Evolutionary conservation across 108 stramenopile species (phyloP), one percentile per base, ranked within the genome.

Genomic region (Nitzschia putrida): DNA sequence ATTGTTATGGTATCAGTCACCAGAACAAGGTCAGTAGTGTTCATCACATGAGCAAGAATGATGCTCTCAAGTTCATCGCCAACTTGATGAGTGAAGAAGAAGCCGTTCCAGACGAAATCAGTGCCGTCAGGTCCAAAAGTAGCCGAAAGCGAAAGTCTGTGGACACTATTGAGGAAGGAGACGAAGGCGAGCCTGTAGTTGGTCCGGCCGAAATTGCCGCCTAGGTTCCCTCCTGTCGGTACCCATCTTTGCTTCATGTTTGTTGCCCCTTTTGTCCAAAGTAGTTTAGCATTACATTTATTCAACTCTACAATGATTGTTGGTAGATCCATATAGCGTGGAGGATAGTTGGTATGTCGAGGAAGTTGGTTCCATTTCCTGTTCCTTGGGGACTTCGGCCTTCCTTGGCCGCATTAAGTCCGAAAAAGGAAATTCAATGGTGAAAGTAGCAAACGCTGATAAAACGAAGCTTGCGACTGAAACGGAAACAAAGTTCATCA

Each of bases 1-100:
- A 85, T 22, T 93, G 90, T 69, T 95, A 90, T 69, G 91, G 94
- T 40, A 92, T 95, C 43, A 87, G 85, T 69, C 90, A 90, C 70
- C 94, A 93, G 61, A 92, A 90, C 83, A 93, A 93, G 76, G 91
- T 93, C 10, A 88, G 86, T 51, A 87, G 81, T 26, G 78, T 95
- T 47, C 90, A 95, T 72, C 77, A 80, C 57, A 74, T 93, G 67
- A 73, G 72, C 24, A 93, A 91, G 70, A 90, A 91, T 64, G 94
- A 92, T 76, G 86, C 94, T 24, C 64, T 95, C 38, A 77, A 85
- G 42, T 95, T 95, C 70, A 90, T 95, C 73, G 88, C 89, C 44
- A 91, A 95, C 65, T 79, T 95, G 75, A 92, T 95, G 93, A 85
- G 71, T 45, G 93, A 91, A 59, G 94, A 95, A 77, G 94, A 95